Conservation (phyloP, 1,284 basidiomycete species). For the Tilletiaria anomala region DNA sequence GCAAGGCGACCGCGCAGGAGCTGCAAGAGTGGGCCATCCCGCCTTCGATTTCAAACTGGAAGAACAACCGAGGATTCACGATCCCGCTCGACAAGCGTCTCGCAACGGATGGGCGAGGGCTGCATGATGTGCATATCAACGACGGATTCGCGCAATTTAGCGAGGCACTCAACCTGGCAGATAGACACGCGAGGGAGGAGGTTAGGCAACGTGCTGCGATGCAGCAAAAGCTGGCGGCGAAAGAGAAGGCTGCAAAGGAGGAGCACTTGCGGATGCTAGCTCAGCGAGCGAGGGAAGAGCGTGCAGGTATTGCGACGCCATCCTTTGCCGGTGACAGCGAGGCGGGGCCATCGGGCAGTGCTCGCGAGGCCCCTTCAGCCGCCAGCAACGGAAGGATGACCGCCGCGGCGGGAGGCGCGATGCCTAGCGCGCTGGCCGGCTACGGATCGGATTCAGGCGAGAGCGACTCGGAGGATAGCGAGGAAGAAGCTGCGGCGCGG, state of each 20-base stretch:
- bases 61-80: constrained; percentile 99
- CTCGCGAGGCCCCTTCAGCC: constrained; percentile 20
- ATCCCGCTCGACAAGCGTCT: constrained; percentile 96
- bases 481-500: constrained; percentile 70
- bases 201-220: constrained; percentile 87
- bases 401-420: constrained; percentile 40
- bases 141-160: constrained; percentile 99
- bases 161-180: constrained; percentile 88
- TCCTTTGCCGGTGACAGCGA: no score
- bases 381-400: constrained; percentile 1
- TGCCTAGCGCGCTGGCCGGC: constrained; percentile 63
- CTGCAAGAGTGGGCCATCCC: constrained; percentile 99
- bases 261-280: constrained; percentile 86
- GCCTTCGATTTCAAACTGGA: constrained; percentile 99
- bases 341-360: no score
- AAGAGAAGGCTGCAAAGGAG: constrained; percentile 93
- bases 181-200: constrained; percentile 92
- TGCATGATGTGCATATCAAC: constrained; percentile 97
- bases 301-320: constrained; percentile 58
- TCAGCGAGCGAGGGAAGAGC: constrained; percentile 85
- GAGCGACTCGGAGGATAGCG: constrained; percentile 26
- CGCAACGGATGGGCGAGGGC: constrained; percentile 86
- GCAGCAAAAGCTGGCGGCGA: constrained; percentile 95
- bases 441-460: constrained; percentile 43
- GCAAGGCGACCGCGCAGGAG: constrained; percentile 87